Evolutionary conservation across 768 basidiomycete species (phyloP).

Genomic region (Tephrocybe sp.): DNA sequence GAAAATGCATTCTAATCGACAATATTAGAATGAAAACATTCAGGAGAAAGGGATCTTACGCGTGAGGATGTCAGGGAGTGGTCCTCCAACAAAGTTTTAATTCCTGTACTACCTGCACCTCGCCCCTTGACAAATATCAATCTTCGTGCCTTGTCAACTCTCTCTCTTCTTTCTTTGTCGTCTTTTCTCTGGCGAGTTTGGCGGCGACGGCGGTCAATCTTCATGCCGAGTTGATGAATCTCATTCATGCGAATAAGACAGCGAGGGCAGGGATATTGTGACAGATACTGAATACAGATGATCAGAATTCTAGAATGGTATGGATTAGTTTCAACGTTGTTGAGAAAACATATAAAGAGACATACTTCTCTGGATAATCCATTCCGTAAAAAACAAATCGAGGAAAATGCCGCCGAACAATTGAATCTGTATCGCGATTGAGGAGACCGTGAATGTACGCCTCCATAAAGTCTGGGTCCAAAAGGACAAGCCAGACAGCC

Average conservation of each 20-base stretch:
- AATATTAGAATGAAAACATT: background rate
- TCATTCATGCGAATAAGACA: constrained; percentile 21
- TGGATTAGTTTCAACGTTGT: background rate
- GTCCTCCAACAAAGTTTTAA: constrained; percentile 13
- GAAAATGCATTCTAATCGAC: constrained; percentile 6
- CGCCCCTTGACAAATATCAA: constrained; percentile 12
- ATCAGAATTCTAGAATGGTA: constrained; percentile 25
- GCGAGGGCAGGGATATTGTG: constrained; percentile 27
- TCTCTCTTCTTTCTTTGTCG: too few relatives aligned
- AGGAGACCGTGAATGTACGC: constrained; percentile 12
- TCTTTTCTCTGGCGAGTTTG: too few relatives aligned
- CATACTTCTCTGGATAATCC: constrained; percentile 14
- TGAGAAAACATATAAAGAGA: background rate
- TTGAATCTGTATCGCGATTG: background rate
- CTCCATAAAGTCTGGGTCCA: constrained; percentile 12
- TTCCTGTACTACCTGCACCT: background rate
- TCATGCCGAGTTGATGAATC: constrained; percentile 27
- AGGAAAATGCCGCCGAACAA: constrained; percentile 1
- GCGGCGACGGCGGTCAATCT: background rate
- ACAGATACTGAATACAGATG: constrained; percentile 17
- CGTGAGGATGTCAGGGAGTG: constrained; percentile 20
- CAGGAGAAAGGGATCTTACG: constrained; percentile 12
- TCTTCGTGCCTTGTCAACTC: background rate
- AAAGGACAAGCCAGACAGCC: constrained; percentile 11
- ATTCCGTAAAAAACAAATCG: constrained; percentile 2